phyloP scores from a whole-genome alignment of 2,329 filamentous ascomycete species.

The Ceratocystis huliohia region DNA sequence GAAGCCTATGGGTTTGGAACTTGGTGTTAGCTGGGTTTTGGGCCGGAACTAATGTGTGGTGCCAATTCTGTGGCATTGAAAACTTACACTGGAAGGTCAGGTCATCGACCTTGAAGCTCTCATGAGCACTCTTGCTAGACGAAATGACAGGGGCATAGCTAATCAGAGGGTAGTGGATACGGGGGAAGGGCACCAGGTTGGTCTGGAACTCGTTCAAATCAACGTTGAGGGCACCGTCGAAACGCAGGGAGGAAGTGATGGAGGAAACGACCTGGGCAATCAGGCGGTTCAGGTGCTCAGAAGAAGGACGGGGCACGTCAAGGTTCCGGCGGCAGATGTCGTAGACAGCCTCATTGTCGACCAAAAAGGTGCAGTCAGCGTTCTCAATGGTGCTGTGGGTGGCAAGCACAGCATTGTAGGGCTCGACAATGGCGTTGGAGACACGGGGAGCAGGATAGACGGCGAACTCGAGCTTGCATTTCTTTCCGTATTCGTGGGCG shows the following conservation, averaged over 20 bases:
- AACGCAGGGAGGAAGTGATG: slow-evolving; percentile 59
- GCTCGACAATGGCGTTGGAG: slow-evolving; percentile 59
- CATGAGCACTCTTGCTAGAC: slow-evolving; percentile 64
- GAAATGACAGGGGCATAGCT: slow-evolving; percentile 61
- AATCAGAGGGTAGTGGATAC: slow-evolving; percentile 63
- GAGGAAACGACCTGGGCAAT: slow-evolving; percentile 65
- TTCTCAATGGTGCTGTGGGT: slow-evolving; percentile 67
- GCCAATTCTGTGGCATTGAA: too few species aligned
- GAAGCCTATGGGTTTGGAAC: slow-evolving; percentile 39
- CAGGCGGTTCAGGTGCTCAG: slow-evolving; percentile 59
- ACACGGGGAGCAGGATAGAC: slow-evolving; percentile 59
- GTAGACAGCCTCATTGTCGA: slow-evolving; percentile 64
- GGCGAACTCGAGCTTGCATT: slow-evolving; percentile 64
- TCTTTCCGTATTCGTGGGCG: slow-evolving; percentile 62
- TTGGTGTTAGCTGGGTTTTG: not conserved
- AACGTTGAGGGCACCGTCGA: slow-evolving; percentile 60
- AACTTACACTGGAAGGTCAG: slow-evolving; percentile 58
- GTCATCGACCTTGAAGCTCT: slow-evolving; percentile 77
- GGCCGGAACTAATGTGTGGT: too few species aligned
- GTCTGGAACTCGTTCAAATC: slow-evolving; percentile 69
- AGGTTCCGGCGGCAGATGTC: slow-evolving; percentile 62
- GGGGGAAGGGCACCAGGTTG: slow-evolving; percentile 60
- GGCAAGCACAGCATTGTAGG: slow-evolving; percentile 61
- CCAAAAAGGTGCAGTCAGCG: slow-evolving; percentile 66
- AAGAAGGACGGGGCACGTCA: slow-evolving; percentile 55